phyloP scores from a whole-genome alignment of 2,329 filamentous ascomycete genomes.

The Nemania bipapillata region DNA sequence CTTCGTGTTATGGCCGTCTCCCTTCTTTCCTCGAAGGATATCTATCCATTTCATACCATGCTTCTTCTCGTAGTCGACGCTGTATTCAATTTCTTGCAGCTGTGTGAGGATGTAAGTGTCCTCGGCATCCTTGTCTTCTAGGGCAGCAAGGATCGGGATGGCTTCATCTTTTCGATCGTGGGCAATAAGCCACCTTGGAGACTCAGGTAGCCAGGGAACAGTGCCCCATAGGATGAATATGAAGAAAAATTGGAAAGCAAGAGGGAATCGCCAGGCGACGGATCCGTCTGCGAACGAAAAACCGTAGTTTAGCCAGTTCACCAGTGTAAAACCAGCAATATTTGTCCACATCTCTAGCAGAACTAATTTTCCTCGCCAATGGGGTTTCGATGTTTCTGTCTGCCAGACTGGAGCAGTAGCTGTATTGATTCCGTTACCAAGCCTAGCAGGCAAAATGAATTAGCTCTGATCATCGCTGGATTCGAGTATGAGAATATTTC shows the following conservation, averaged over 20 bases:
- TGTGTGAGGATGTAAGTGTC: conserved; percentile 40
- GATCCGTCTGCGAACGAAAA: conserved; percentile 63
- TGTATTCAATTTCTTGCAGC: conserved; percentile 54
- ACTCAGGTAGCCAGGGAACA: conserved; percentile 68
- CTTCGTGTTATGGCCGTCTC: background rate
- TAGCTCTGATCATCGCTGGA: too few species aligned
- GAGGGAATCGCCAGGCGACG: conserved; percentile 69
- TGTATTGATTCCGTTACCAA: conserved; percentile 58
- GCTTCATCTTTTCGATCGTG: conserved; percentile 59
- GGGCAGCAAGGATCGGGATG: conserved; percentile 56
- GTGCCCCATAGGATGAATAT: conserved; percentile 66
- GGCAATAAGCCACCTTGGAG: conserved; percentile 59
- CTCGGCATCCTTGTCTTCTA: conserved; percentile 65
- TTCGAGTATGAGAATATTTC: too few species aligned
- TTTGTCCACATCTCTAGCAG: conserved; percentile 70
- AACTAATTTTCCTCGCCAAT: conserved; percentile 69
- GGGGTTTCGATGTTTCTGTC: conserved; percentile 66
- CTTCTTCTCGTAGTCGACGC: conserved; percentile 65
- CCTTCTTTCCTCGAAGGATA: background rate
- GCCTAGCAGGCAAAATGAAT: too few species aligned
- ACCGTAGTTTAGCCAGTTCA: conserved; percentile 71
- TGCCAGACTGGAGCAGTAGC: conserved; percentile 69
- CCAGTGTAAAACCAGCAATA: conserved; percentile 66
- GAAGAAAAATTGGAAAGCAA: conserved; percentile 68
- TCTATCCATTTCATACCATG: conserved; percentile 66